A percentile compares a stretch with the other conserved stretches of the same genome.
Conservation (phyloP, 768 basidiomycete species). For the Trametes sanguinea region DNA sequence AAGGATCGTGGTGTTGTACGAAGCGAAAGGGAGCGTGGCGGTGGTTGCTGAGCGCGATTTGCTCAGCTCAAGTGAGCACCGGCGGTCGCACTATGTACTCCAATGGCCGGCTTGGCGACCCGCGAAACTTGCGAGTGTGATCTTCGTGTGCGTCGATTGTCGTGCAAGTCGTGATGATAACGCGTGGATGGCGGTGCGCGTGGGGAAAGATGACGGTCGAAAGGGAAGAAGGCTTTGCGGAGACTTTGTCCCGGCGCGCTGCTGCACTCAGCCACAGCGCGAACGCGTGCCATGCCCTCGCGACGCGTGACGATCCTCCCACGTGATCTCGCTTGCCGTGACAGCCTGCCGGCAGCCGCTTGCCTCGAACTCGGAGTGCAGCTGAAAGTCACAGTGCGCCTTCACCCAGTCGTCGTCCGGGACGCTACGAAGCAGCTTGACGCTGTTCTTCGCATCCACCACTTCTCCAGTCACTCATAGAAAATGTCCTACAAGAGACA, state of each 20-base stretch:
- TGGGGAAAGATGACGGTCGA: neutral
- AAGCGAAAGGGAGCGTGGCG: too few relatives aligned
- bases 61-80: too few relatives aligned
- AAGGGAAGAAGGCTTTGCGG: neutral
- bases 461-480: neutral
- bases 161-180: neutral
- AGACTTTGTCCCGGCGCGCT: neutral
- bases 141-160: too few relatives aligned
- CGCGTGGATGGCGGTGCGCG: neutral
- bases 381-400: too few relatives aligned
- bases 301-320: slow-evolving; percentile 58
- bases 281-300: slow-evolving; percentile 58
- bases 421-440: neutral
- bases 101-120: too few relatives aligned
- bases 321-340: slow-evolving; percentile 27
- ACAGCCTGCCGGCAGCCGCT: too few relatives aligned
- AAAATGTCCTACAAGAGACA: neutral
- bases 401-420: too few relatives aligned
- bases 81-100: too few relatives aligned
- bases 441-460: neutral
- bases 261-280: slow-evolving; percentile 78
- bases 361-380: too few relatives aligned
- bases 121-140: neutral
- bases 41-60: too few relatives aligned
- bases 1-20: too few relatives aligned